Percentiles rank a stretch among this genome's conserved stretches.
phyloP scores from a whole-genome alignment of 805 yeast genomes.

The Saccharomycopsis microspora region DNA sequence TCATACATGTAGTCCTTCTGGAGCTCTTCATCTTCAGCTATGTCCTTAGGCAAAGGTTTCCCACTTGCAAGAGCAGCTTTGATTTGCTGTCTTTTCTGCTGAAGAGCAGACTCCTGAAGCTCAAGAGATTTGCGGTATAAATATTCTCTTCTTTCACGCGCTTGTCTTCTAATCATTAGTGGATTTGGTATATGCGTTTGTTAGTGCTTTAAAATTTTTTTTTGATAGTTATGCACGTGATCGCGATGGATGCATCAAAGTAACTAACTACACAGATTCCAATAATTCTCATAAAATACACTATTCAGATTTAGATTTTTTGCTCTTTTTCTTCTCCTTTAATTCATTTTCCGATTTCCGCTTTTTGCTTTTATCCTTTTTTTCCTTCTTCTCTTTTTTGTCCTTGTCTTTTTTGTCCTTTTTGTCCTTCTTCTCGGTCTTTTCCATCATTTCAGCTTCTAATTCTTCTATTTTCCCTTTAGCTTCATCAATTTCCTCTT shows the following conservation, averaged over 20 bases:
- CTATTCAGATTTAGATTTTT: background rate
- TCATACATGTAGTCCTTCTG: conserved; percentile 81
- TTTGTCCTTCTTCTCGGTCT: conserved; percentile 10
- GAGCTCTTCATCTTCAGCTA: conserved; percentile 76
- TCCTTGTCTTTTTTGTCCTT: conserved; percentile 8
- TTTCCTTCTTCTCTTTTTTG: conserved; percentile 10
- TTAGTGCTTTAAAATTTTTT: no score
- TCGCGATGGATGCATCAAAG: no score
- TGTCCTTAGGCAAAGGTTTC: conserved; percentile 77
- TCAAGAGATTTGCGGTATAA: conserved; percentile 81
- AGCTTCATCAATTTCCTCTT: background rate
- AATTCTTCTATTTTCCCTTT: conserved; percentile 2
- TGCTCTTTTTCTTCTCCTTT: background rate
- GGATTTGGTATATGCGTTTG: no score
- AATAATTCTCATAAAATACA: no score
- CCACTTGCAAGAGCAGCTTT: conserved; percentile 87
- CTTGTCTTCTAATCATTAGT: conserved; percentile 73
- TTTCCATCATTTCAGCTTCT: conserved; percentile 3
- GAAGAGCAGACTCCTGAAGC: conserved; percentile 76
- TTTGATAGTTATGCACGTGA: no score
- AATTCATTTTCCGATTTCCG: conserved; percentile 1
- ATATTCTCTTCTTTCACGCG: conserved; percentile 93
- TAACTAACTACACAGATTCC: no score
- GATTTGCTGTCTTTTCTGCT: conserved; percentile 77
- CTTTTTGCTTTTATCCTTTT: background rate